phyloP scores from a whole-genome alignment of 1,284 basidiomycete species.

The Ceratobasidium sp. region DNA sequence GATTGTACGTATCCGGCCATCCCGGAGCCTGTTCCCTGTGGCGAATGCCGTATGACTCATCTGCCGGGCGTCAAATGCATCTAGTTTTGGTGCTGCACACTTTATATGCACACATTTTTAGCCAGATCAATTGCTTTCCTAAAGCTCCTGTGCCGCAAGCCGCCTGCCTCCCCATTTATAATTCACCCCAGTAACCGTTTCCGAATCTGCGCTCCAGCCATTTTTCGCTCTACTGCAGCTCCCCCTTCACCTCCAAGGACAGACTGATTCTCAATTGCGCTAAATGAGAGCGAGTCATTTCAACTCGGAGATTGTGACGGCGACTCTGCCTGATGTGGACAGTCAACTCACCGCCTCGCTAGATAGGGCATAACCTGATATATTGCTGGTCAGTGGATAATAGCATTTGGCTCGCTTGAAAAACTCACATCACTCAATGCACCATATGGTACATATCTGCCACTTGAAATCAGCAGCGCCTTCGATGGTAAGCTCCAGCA shows the following conservation, averaged over 20 bases:
- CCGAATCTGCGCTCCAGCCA: conserved; percentile 16
- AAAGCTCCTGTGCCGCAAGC: no score
- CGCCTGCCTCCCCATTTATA: no score
- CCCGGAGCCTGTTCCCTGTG: no score
- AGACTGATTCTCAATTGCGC: conserved; percentile 79
- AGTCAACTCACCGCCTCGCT: conserved; percentile 60
- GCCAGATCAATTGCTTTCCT: no score
- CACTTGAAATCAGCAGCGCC: not conserved
- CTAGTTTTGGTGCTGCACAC: no score
- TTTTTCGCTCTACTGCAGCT: conserved; percentile 57
- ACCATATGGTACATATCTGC: conserved; percentile 78
- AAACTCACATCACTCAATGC: conserved; percentile 51
- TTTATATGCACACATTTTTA: no score
- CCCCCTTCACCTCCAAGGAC: conserved; percentile 68
- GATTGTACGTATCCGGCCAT: no score
- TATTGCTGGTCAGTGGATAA: not conserved
- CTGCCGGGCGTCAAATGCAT: no score
- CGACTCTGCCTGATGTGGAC: not conserved
- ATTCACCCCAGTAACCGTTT: conserved; percentile 18
- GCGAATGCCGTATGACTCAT: no score
- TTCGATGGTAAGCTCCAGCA: not conserved
- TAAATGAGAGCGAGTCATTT: not conserved
- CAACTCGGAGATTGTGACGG: no score
- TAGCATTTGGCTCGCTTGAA: not conserved
- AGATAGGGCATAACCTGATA: conserved; percentile 76